A percentile compares a stretch with the other conserved stretches of the same genome.
phyloP scores from a whole-genome alignment of 352 stramenopile species.

The Phytophthora ohioensis region DNA sequence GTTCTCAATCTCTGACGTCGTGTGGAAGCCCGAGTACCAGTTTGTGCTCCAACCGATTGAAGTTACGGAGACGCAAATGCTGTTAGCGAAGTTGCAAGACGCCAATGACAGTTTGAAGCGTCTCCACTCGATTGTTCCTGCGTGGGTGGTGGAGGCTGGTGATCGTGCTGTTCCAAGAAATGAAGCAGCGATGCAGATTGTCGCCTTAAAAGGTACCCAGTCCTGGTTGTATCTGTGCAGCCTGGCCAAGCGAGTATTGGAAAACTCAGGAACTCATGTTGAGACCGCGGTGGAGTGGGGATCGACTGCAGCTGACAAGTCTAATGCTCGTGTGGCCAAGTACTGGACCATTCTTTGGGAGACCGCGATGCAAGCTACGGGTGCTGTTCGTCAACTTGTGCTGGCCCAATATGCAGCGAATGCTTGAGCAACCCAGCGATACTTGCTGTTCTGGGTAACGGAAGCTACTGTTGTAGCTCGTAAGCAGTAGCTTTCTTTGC shows the following conservation, averaged over 20 bases:
- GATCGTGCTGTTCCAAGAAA: constrained; percentile 2
- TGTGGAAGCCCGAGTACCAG: constrained; percentile 42
- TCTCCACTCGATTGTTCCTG: constrained; percentile 37
- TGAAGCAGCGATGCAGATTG: constrained; percentile 18
- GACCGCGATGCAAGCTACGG: constrained; percentile 3
- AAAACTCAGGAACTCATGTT: constrained; percentile 13
- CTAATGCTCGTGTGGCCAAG: constrained; percentile 2
- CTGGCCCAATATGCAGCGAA: constrained; percentile 17
- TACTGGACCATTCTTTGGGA: constrained; percentile 21
- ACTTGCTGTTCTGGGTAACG: too few relatives aligned
- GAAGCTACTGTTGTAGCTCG: too few relatives aligned
- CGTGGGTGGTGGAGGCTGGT: constrained; percentile 21
- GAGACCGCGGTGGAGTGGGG: constrained; percentile 15
- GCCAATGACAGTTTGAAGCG: constrained; percentile 34
- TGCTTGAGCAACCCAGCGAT: neutral
- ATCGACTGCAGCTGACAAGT: neutral
- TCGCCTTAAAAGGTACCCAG: constrained; percentile 26
- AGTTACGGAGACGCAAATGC: constrained; percentile 38
- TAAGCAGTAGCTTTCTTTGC: too few relatives aligned
- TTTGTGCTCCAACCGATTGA: constrained; percentile 40
- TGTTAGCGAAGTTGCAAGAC: constrained; percentile 36
- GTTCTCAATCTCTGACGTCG: constrained; percentile 35
- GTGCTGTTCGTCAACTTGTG: constrained; percentile 13
- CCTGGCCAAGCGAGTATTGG: constrained; percentile 19
- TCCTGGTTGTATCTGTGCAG: constrained; percentile 32